These are phyloP conservation scores for Pyrrhoderma lamaoense DNA, from an alignment of 1,284 basidiomycete genomes.

Conservation along the genomic window DNA sequence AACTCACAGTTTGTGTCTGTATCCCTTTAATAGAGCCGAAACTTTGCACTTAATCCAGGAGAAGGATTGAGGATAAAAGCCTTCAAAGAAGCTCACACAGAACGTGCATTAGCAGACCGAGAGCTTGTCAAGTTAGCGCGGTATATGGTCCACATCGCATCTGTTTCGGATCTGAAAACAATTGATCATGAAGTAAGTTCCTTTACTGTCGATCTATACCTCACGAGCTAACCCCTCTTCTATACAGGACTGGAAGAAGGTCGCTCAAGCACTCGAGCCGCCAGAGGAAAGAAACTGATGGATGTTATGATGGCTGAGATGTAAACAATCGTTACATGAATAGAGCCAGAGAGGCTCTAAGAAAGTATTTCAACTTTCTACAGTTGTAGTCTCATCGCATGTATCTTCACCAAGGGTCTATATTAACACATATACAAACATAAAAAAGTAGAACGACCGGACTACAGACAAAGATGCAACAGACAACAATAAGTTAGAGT, in stretches of 20 bases:
- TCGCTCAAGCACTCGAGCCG: slow-evolving; percentile 10
- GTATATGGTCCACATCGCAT: slow-evolving; percentile 59
- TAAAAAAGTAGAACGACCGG: no score
- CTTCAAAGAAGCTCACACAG: slow-evolving; percentile 69
- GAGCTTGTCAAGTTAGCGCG: slow-evolving; percentile 58
- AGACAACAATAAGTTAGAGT: background rate
- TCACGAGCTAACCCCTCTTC: background rate
- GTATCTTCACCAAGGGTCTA: no score
- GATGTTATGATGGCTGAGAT: background rate
- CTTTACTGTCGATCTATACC: background rate
- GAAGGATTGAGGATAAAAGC: slow-evolving; percentile 80
- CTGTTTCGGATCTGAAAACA: slow-evolving; percentile 44
- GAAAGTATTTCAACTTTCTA: no score
- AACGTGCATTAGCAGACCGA: slow-evolving; percentile 50
- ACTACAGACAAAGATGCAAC: no score
- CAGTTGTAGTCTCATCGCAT: no score
- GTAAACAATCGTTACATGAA: background rate
- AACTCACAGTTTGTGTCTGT: background rate
- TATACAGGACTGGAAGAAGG: slow-evolving; percentile 16
- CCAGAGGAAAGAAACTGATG: background rate
- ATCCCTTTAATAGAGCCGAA: slow-evolving; percentile 47
- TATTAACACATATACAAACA: no score
- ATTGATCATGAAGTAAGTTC: slow-evolving; percentile 53
- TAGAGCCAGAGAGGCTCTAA: no score
- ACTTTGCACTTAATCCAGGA: slow-evolving; percentile 81